These are phyloP conservation scores for Paradendryphiella salina DNA, from an alignment of 2,329 filamentous ascomycete species.

Conservation along the genomic window DNA sequence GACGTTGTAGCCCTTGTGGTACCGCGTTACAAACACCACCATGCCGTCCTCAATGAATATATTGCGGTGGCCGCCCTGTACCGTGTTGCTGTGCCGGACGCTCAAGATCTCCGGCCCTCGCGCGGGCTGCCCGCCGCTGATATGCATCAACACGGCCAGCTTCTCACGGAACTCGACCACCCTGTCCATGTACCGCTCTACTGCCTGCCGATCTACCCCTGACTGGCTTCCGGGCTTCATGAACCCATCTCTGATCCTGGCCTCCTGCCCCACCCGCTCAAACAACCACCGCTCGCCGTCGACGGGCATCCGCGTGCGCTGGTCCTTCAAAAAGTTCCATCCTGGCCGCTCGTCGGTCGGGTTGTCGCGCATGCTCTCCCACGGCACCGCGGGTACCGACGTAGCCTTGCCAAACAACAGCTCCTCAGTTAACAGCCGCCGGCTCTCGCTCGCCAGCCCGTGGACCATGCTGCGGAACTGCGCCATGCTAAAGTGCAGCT, in stretches of 20 bases:
- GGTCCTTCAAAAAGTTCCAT: constrained; percentile 3
- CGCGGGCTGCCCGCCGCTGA: constrained; percentile 7
- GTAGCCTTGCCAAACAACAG: neutral
- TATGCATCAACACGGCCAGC: neutral
- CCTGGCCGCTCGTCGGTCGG: too few relatives aligned
- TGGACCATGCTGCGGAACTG: constrained; percentile 8
- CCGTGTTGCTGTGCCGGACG: constrained; percentile 23
- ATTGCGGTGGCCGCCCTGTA: constrained; percentile 6
- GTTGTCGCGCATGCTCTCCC: neutral
- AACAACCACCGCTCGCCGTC: constrained; percentile 6
- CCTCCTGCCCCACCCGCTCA: neutral
- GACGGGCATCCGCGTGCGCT: constrained; percentile 8
- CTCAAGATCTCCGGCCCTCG: constrained; percentile 21
- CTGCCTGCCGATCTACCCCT: neutral
- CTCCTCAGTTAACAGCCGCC: neutral
- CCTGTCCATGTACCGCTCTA: constrained; percentile 17
- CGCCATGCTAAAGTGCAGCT: constrained; percentile 2
- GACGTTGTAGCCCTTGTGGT: constrained; percentile 25
- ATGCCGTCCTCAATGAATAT: constrained; percentile 29
- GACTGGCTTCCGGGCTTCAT: constrained; percentile 2
- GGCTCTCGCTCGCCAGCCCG: neutral
- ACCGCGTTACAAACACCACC: constrained; percentile 25
- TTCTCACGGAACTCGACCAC: constrained; percentile 20
- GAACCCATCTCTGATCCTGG: constrained; percentile 2
- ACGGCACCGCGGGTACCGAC: neutral